A percentile compares a stretch with the other conserved stretches of the same genome.
Evolutionary conservation across 352 stramenopile species (phyloP).

Genomic region (Pythium diclinum): DNA sequence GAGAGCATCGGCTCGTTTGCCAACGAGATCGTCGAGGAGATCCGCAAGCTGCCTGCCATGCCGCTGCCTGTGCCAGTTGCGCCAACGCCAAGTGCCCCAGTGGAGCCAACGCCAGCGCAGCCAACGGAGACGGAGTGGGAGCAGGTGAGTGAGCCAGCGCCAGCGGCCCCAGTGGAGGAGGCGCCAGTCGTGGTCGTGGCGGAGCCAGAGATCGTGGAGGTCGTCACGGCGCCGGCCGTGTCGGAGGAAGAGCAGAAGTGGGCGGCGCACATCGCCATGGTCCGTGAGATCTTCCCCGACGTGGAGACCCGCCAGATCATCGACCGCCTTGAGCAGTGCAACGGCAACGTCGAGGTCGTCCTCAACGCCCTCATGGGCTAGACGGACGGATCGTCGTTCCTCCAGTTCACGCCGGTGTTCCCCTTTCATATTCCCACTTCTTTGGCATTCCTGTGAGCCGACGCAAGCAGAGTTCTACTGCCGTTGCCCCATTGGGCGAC

Average conservation of each 20-base stretch:
- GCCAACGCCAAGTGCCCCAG: neutral
- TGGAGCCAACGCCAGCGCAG: conserved; percentile 9
- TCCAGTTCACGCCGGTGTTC: neutral
- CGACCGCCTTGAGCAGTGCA: conserved; percentile 71
- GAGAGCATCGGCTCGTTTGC: conserved; percentile 74
- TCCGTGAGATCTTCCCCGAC: conserved; percentile 73
- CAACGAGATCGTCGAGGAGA: conserved; percentile 71
- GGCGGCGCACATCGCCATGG: conserved; percentile 59
- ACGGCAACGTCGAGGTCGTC: conserved; percentile 80
- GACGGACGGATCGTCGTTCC: conserved; percentile 36
- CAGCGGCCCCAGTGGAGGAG: conserved; percentile 30
- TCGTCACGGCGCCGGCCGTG: conserved; percentile 31
- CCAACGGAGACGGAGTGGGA: conserved; percentile 53
- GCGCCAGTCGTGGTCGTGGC: conserved; percentile 31
- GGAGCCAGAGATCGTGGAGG: conserved; percentile 36
- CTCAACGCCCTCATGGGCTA: conserved; percentile 81
- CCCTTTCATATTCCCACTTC: neutral
- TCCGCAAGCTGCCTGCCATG: conserved; percentile 34
- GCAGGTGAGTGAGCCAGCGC: conserved; percentile 26
- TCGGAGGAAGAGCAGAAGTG: conserved; percentile 81
- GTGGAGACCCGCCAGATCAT: conserved; percentile 46
- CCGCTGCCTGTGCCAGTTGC: conserved; percentile 11
- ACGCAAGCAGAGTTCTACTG: neutral
- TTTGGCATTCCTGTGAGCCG: neutral
- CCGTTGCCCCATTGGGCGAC: neutral